These are phyloP conservation scores for Rheum nobile DNA, from an alignment of 148 eudicot genomes.

Conservation along the genomic window DNA sequence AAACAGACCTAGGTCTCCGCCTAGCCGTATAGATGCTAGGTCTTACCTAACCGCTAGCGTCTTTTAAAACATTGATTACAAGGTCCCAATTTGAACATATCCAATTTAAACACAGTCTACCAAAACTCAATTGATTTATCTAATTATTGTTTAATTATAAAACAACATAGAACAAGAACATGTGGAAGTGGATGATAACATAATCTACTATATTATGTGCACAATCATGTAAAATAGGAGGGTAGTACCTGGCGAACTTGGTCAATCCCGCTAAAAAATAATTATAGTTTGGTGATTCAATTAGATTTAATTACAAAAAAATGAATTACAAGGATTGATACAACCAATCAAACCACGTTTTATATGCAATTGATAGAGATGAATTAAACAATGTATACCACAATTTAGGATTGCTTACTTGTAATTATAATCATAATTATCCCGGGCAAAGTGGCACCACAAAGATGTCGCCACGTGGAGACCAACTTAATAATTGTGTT, in stretches of 20 bases:
- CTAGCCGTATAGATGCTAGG: too few species aligned
- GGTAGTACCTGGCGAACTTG: neutral
- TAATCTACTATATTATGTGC: neutral
- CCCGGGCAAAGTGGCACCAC: neutral
- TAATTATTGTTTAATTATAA: neutral
- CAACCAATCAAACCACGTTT: neutral
- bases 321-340: neutral
- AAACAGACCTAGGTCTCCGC: too few species aligned
- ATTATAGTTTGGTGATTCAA: neutral
- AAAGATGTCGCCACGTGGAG: neutral
- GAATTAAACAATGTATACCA: neutral
- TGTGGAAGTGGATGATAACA: neutral
- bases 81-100: too few species aligned
- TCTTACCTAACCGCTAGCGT: too few species aligned
- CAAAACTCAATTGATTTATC: neutral
- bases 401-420: neutral
- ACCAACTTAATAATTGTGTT: neutral
- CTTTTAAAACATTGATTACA: too few species aligned
- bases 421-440: neutral
- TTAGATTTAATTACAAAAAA: neutral
- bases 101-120: neutral
- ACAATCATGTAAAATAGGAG: neutral
- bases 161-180: neutral
- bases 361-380: neutral
- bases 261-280: neutral